Evolutionary conservation across 345 rosid species (phyloP).

Genomic region (Fremontodendron californicum): DNA sequence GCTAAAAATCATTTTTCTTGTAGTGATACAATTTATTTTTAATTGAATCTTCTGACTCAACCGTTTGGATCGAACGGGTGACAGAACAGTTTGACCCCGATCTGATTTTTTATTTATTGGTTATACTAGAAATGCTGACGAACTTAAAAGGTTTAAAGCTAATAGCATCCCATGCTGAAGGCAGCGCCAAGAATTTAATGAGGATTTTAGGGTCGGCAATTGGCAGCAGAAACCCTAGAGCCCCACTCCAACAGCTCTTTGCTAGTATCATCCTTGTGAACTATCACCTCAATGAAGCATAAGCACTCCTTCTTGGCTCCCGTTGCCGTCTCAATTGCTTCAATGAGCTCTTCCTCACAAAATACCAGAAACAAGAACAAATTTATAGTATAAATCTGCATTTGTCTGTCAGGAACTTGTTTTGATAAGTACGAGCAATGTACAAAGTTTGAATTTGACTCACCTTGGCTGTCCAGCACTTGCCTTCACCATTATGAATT

Average conservation of each 20-base stretch:
- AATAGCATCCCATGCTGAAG: background rate
- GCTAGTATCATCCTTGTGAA: constrained; percentile 82
- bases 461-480: constrained; percentile 83
- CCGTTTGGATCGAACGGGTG: too few species aligned
- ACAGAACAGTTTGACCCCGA: too few species aligned
- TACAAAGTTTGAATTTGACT: background rate
- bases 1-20: too few species aligned
- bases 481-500: constrained; percentile 73
- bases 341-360: constrained; percentile 56
- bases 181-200: constrained; percentile 28
- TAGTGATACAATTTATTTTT: too few species aligned
- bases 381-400: background rate
- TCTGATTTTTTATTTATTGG: too few species aligned
- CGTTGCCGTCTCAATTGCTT: constrained; percentile 53
- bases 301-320: constrained; percentile 59
- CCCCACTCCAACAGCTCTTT: constrained; percentile 84
- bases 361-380: constrained; percentile 36
- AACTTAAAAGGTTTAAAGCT: background rate
- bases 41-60: too few species aligned
- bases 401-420: background rate
- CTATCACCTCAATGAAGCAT: constrained; percentile 76
- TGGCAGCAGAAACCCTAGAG: constrained; percentile 70
- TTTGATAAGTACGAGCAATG: background rate
- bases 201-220: constrained; percentile 72
- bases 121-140: background rate